Base-by-base conservation (phyloP, 495 filamentous ascomycete genomes). In the Darksidea phi region DNA sequence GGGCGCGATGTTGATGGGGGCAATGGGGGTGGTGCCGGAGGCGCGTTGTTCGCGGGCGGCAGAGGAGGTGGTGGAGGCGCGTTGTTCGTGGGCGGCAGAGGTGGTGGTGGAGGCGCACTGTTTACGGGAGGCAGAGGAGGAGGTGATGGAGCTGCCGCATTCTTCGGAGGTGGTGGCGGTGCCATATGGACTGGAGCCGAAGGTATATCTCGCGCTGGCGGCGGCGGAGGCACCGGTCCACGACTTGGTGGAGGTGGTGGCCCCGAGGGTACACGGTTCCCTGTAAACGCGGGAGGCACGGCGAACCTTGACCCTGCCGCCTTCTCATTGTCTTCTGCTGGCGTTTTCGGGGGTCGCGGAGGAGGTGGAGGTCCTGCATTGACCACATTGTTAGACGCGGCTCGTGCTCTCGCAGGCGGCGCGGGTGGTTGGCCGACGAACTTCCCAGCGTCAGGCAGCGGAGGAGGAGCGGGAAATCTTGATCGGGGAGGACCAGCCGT, bases 341-440 rank as follows among this genome's bases (percentile, higher is more conserved):
- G 88, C 2, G 84, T 88, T 74, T 97, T 97, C 1, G 92, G 88
- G 37, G 92, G 91, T 65, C 90, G 79, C 7, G 91, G 91, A 18
- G 91, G 91, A 34, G 91, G 90, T 3, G 90, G 88, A 17, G 92
- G 89, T 1, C 86, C 90, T 20, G 87, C 78, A 41, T 81, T 82
- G 18, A 82, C 74, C 13, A 83, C 24, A 34, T 45, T 74, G 36
- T 71, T 75, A 11, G 86, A 87, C 24, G 75, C 59, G 41, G 87
- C 83, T 56, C 85, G 78, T 38, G 79, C 77, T 57, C 86, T 78
- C 28, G 73, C 69, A 15, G 83, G 80, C 10, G 78, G 76, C 6
- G 77, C 69, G 32, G 82, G 82, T 17, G 76, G 73, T 34, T 79
- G 79, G 67, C 85, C 76, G 3, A 84, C 86, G 66, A 80, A 93